A percentile compares a stretch with the other conserved stretches of the same genome.
Evolutionary conservation across 352 stramenopile genomes (phyloP).

Genomic region (Phytophthora palmivora): DNA sequence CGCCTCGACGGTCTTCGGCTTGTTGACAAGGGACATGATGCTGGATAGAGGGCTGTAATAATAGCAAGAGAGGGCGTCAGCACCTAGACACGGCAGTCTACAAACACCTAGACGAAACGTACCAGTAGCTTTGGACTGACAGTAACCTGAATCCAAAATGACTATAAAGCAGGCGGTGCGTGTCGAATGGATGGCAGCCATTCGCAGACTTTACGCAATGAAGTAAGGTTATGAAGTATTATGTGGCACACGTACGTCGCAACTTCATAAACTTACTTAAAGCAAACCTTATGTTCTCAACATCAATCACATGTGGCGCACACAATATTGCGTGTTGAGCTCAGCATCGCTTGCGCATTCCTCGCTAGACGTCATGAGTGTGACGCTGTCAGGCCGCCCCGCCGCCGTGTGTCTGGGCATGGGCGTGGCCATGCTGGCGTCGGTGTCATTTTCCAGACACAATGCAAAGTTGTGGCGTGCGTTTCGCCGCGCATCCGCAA

Average conservation of each 20-base stretch:
- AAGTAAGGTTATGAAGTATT: conserved; percentile 7
- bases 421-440: conserved; percentile 74
- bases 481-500: conserved; percentile 43
- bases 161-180: conserved; percentile 15
- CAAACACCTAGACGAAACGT: conserved; percentile 25
- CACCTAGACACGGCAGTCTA: neutral
- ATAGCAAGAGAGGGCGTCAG: conserved; percentile 19
- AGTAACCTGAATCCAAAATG: conserved; percentile 93
- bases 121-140: conserved; percentile 87
- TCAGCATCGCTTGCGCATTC: conserved; percentile 11
- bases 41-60: conserved; percentile 84
- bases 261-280: conserved; percentile 15
- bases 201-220: neutral
- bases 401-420: conserved; percentile 72
- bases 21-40: conserved; percentile 87
- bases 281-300: conserved; percentile 5
- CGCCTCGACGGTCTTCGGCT: conserved; percentile 87
- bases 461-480: conserved; percentile 62
- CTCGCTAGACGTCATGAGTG: conserved; percentile 31
- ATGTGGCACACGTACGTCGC: no score
- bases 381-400: conserved; percentile 40
- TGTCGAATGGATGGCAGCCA: conserved; percentile 39
- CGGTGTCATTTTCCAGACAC: conserved; percentile 60
- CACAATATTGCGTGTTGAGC: no score
- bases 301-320: conserved; percentile 2